Evolutionary conservation across 1,284 basidiomycete genomes (phyloP), one percentile per base, ranked within the genome.

Genomic region (Ganoderma boninense): DNA sequence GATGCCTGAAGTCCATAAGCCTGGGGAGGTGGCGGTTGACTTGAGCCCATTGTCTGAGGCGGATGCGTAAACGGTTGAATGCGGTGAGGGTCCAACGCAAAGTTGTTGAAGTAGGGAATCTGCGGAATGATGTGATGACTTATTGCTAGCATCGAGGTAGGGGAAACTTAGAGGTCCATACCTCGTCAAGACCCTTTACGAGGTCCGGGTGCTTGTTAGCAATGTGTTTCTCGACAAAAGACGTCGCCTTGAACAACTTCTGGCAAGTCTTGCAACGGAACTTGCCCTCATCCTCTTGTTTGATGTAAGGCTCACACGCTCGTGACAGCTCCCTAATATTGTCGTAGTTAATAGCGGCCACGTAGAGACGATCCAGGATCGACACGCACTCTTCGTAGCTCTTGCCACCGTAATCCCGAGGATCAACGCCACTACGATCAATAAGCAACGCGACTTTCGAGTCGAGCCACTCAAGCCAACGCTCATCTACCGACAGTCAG

Each of bases 151-250:
- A 56, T 1, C 49, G 14, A 35, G 59, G 16, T 18, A 35, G 13
- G 7, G 5, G 43, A 57, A 43, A 66, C 38, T 8, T 38, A 38
- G 10, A 8, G 38, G 3, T 61, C 70, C 81, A 78, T 80, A 95
- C 93, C 75, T 95, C 92, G 49, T 94, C 92, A n/a, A 95, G 87
- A 65, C 85, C 81, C 75, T 90, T 92, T 69, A 95, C 89, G 13
- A 94, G 84, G 74, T 97, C 96, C 20, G 91, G 83, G 79, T 97
- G 96, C 80, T 97, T 97, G 80, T 95, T 95, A 10, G 92, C 89
- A 73, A 97, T 92, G 79, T 97, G 96, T 84, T 98, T 98, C 84
- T 97, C 95, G 65, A 98, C 94, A 82, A 97, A 98, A 56, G 96
- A 91, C 29, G 95, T 93, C 5, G 96, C 97, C 80, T 96, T 97